Percentiles rank a stretch among this genome's conserved stretches.
These are phyloP conservation scores for Zhuliangozyma blackwelliae DNA, from an alignment of 1,139 yeast genomes.

Conservation along the genomic window DNA sequence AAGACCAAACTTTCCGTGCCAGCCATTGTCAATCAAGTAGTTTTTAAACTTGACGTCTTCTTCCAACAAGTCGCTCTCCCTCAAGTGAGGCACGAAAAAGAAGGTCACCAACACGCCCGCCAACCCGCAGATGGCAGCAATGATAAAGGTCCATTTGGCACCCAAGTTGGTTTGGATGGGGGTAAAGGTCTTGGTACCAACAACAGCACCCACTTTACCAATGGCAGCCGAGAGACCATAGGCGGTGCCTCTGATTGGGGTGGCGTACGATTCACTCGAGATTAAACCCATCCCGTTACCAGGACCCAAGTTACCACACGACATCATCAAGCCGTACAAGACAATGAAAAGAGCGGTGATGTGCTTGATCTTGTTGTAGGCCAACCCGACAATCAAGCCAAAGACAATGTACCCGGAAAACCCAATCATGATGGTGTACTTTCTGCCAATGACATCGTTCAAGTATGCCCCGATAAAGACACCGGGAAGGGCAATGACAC, in stretches of 20 bases:
- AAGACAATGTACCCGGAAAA: constrained; percentile 44
- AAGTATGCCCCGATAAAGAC: constrained; percentile 41
- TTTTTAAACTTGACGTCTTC: constrained; percentile 63
- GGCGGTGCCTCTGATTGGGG: constrained; percentile 69
- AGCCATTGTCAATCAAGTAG: constrained; percentile 61
- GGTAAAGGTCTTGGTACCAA: constrained; percentile 42
- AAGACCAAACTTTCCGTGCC: constrained; percentile 58
- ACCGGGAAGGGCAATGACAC: constrained; percentile 45
- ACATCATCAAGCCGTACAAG: constrained; percentile 46
- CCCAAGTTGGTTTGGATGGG: constrained; percentile 37
- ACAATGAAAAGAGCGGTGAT: constrained; percentile 43
- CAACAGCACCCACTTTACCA: constrained; percentile 50
- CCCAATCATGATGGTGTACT: constrained; percentile 43
- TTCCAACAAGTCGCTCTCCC: constrained; percentile 60
- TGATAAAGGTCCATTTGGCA: constrained; percentile 41
- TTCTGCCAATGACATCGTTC: constrained; percentile 41
- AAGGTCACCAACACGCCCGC: constrained; percentile 59
- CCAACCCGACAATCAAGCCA: constrained; percentile 46
- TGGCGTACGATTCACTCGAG: constrained; percentile 67
- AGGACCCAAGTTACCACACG: constrained; percentile 68
- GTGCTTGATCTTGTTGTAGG: constrained; percentile 35
- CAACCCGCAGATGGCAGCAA: constrained; percentile 70
- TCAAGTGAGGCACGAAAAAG: constrained; percentile 63
- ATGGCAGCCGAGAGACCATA: constrained; percentile 48
- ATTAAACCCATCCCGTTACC: constrained; percentile 71